phyloP scores from a whole-genome alignment of 495 filamentous ascomycete species.

The Aspergillus hancockii region DNA sequence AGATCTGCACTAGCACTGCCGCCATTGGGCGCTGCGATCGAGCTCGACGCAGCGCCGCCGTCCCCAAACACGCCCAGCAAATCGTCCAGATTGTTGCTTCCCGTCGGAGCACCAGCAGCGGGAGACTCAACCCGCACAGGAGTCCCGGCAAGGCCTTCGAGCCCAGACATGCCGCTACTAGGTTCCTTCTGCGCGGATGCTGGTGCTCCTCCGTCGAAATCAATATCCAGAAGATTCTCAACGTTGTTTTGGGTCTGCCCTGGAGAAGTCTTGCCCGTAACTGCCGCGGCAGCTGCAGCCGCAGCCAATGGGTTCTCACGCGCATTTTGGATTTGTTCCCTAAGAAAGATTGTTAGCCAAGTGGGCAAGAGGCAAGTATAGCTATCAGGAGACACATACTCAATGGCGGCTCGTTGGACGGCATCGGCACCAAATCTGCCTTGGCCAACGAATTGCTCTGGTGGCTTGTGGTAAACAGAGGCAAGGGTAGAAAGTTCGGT shows the following conservation, averaged over 20 bases:
- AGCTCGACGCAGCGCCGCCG: constrained; percentile 30
- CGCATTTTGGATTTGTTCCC: constrained; percentile 85
- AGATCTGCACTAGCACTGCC: constrained; percentile 54
- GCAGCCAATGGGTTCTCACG: constrained; percentile 93
- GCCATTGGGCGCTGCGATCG: constrained; percentile 26
- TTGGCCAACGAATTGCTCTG: constrained; percentile 93
- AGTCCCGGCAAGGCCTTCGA: constrained; percentile 76
- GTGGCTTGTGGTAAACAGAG: constrained; percentile 98
- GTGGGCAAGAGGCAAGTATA: not conserved
- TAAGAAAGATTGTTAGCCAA: constrained; percentile 22
- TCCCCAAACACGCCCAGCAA: constrained; percentile 80
- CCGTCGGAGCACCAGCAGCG: constrained; percentile 45
- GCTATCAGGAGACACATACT: constrained; percentile 45
- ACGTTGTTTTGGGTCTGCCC: constrained; percentile 69
- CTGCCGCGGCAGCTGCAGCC: constrained; percentile 71
- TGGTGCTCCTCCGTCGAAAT: constrained; percentile 93
- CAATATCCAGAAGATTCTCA: constrained; percentile 96
- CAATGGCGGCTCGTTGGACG: constrained; percentile 92
- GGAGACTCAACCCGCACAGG: constrained; percentile 77
- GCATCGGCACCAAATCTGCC: constrained; percentile 92
- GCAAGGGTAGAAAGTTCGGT: constrained; percentile 92
- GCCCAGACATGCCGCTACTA: constrained; percentile 59
- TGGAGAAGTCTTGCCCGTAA: constrained; percentile 51
- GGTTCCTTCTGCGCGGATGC: constrained; percentile 78
- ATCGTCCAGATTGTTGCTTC: constrained; percentile 76